phyloP scores from a whole-genome alignment of 148 eudicot genomes.

The Rhododendron mucronatum region DNA sequence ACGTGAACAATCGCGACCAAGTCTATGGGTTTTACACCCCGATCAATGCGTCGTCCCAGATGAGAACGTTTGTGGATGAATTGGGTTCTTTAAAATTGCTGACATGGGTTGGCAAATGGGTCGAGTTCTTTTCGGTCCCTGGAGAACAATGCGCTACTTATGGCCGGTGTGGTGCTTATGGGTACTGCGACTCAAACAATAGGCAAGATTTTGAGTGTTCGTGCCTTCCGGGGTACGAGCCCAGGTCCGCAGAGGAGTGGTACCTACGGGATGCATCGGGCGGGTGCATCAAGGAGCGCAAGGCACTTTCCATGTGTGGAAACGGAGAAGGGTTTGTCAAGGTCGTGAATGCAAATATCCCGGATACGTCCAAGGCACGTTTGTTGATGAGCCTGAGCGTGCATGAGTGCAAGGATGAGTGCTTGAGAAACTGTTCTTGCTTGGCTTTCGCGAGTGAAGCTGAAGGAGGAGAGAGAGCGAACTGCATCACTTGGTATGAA shows the following conservation, averaged over 20 bases:
- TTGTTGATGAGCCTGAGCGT: too few relatives aligned
- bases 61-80: too few relatives aligned
- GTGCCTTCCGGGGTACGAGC: neutral
- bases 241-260: neutral
- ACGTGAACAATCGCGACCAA: neutral
- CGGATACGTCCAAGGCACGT: too few relatives aligned
- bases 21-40: neutral
- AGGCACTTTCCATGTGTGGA: slow-evolving; percentile 26
- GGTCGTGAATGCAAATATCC: slow-evolving; percentile 29
- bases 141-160: neutral
- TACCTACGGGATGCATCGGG: slow-evolving; percentile 29
- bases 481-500: too few relatives aligned
- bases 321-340: slow-evolving; percentile 47
- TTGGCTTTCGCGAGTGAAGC: too few relatives aligned
- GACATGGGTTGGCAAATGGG: neutral
- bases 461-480: too few relatives aligned
- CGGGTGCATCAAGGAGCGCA: slow-evolving; percentile 36
- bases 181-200: neutral
- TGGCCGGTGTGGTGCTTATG: neutral
- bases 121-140: neutral
- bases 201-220: neutral
- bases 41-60: neutral
- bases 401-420: too few relatives aligned
- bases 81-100: too few relatives aligned
- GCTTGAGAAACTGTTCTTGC: too few relatives aligned